Base-by-base conservation (phyloP, 2,329 filamentous ascomycete species). In the Botrytis sinoallii region DNA sequence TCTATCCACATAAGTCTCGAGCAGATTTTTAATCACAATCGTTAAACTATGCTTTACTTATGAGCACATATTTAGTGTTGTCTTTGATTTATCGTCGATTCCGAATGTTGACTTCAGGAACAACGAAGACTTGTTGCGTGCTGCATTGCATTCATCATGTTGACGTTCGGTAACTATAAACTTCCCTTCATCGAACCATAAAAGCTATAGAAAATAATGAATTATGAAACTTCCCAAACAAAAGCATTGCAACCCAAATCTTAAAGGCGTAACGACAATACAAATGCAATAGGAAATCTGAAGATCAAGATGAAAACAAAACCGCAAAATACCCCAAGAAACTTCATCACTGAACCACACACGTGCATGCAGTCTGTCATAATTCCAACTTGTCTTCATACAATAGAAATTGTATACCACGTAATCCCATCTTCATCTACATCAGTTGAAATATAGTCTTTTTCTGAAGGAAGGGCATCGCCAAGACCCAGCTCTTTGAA, bases 171-270 rank as follows among this genome's bases (percentile, higher is more conserved):
- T 14, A n/a, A 0, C 9, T 16, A 52, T 7, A 25, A 1, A 5
- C 48, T 2, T 6, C 29, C 29, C 29, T 35, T 22, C 16, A 20
- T 35, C 4, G 57, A 60, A 22, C 18, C 0, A 55, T 8, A 18
- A 18, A 29, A 55, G n/a, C n/a, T 55, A 7, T 18, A 18, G 16
- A 18, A 25, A 18, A 29, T 3, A 1, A n/a, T n/a, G 48, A n/a
- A 55, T 1, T 14, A 16, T 1, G 5, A 18, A n/a, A 5, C 14
- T 16, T 29, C 12, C 6, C 3, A 1, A 29, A 8, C 14, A 29
- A 55, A 2, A 8, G 8, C 0, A 16, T n/a, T 55, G 14, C 52
- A 2, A 3, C 18, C 0, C 1, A 29, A 55, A 7, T 8, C 3
- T 55, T 3, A 18, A 29, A 3, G 2, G n/a, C 14, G 0, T 55